These are phyloP conservation scores for Pseudoperonospora humuli DNA, from an alignment of 352 stramenopile genomes.

Conservation along the genomic window DNA sequence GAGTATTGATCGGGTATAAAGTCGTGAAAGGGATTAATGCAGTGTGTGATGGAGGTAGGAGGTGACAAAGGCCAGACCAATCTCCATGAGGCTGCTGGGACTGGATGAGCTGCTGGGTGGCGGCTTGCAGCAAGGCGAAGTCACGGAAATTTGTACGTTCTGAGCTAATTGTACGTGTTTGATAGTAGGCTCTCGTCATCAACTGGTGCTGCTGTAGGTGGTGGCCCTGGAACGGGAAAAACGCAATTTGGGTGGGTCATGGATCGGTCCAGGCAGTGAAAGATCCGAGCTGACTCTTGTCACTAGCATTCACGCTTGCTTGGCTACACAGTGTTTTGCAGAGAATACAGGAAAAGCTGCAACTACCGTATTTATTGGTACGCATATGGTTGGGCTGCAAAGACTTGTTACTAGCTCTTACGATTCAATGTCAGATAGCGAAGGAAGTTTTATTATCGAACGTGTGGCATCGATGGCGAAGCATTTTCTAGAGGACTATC, in stretches of 20 bases:
- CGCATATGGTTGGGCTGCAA: neutral
- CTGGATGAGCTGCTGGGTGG: conserved; percentile 59
- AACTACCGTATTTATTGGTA: conserved; percentile 61
- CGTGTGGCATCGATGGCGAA: conserved; percentile 80
- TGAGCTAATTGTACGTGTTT: neutral
- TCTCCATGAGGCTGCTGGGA: conserved; percentile 35
- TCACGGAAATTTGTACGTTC: conserved; percentile 68
- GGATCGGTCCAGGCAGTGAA: neutral
- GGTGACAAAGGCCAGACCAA: conserved; percentile 19
- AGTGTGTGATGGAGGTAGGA: conserved; percentile 16
- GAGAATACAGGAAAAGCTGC: conserved; percentile 9
- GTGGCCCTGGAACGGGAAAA: conserved; percentile 61
- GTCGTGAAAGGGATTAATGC: neutral
- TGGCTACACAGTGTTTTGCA: conserved; percentile 43
- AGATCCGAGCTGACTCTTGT: neutral
- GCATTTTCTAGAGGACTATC: conserved; percentile 70
- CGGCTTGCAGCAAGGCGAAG: conserved; percentile 55
- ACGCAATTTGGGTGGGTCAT: conserved; percentile 55
- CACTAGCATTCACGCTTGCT: conserved; percentile 55
- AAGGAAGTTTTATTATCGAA: conserved; percentile 89
- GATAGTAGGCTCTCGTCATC: too few relatives aligned
- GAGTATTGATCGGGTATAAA: neutral
- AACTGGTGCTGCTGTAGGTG: conserved; percentile 28
- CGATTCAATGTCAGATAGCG: conserved; percentile 50
- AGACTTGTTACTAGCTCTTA: neutral